Conservation (phyloP, 1,284 basidiomycete species). For the Wallemia ichthyophaga region DNA sequence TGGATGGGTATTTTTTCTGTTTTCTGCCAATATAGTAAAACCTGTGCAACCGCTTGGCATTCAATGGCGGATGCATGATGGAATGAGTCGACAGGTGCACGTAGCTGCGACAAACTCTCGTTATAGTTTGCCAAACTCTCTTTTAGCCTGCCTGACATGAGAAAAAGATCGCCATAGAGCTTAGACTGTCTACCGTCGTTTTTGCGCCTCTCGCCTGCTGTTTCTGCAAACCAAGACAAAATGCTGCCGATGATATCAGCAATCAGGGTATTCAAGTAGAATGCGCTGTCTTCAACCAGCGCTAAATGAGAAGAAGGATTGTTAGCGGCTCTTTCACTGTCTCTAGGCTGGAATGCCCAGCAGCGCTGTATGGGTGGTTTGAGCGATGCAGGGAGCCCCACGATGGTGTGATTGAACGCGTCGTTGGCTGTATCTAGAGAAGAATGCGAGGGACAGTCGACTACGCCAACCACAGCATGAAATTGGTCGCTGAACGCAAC, state of each 20-base stretch:
- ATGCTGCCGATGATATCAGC: background rate
- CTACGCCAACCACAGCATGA: background rate
- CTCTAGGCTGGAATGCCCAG: constrained; percentile 1
- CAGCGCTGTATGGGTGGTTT: background rate
- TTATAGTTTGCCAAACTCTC: background rate
- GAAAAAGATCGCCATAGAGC: constrained; percentile 1
- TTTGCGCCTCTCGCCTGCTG: background rate
- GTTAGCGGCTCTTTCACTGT: background rate
- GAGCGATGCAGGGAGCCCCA: background rate
- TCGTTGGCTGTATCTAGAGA: background rate
- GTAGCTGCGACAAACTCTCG: background rate
- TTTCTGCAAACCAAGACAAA: background rate
- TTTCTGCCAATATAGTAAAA: background rate
- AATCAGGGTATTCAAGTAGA: background rate
- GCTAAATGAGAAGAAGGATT: background rate
- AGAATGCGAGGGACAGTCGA: background rate
- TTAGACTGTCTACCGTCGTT: background rate
- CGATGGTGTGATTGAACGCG: background rate
- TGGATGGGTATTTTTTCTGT: background rate
- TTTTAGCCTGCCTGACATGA: background rate
- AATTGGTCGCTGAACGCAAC: background rate
- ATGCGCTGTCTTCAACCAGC: background rate
- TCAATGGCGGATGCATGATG: background rate
- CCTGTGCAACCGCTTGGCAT: background rate
- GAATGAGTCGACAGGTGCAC: background rate